A percentile compares a stretch with the other conserved stretches of the same genome.
Conservation (phyloP, 2,329 filamentous ascomycete species). For the Setomelanomma holmii region DNA sequence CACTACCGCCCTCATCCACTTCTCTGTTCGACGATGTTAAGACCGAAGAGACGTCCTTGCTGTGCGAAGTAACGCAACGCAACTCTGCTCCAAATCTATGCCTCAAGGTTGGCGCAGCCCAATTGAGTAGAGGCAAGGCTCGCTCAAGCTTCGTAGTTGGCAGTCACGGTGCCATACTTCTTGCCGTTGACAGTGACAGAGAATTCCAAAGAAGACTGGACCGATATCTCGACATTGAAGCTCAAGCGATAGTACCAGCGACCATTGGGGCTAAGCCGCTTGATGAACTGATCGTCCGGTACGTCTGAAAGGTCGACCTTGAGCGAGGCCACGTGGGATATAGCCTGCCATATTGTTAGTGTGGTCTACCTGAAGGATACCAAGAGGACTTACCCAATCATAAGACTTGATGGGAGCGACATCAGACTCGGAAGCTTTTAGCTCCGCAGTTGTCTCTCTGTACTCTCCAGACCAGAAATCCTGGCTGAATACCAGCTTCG, state of each 20-base stretch:
- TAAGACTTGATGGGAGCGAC: too few species aligned
- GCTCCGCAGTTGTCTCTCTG: accelerated
- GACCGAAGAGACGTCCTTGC: too few species aligned
- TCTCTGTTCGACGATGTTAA: too few species aligned
- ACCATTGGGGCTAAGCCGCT: background rate
- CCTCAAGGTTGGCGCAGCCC: too few species aligned
- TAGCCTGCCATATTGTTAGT: slow-evolving; percentile 9
- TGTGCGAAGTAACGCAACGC: too few species aligned
- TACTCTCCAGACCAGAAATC: slow-evolving; percentile 1
- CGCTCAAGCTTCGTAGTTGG: slow-evolving; percentile 10
- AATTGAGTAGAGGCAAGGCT: too few species aligned
- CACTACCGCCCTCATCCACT: too few species aligned
- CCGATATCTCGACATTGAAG: slow-evolving; percentile 12
- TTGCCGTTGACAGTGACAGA: slow-evolving; percentile 15
- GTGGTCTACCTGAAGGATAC: too few species aligned
- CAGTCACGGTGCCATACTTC: slow-evolving; percentile 23
- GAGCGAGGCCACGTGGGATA: slow-evolving; percentile 14
- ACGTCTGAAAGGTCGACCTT: slow-evolving; percentile 16
- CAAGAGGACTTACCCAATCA: too few species aligned
- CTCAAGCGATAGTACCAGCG: background rate
- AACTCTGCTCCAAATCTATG: too few species aligned
- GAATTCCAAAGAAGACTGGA: slow-evolving; percentile 29
- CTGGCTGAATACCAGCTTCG: accelerated
- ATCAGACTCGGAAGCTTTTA: too few species aligned
- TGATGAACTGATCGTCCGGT: slow-evolving; percentile 1